phyloP scores from a whole-genome alignment of 2,329 filamentous ascomycete species.

The Atkinsonella hypoxylon region DNA sequence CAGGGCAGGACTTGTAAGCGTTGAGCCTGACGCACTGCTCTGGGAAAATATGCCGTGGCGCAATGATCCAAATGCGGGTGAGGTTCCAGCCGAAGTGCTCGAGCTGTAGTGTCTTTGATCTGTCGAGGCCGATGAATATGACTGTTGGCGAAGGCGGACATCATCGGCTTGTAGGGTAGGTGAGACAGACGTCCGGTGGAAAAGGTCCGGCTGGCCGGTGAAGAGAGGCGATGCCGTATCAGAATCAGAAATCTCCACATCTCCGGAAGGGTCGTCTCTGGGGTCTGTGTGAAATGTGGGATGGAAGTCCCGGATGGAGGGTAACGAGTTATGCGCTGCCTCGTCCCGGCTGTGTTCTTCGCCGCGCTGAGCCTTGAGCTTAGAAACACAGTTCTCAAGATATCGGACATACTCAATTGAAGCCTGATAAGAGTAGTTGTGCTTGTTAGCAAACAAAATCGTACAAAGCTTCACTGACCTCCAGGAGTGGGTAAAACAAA shows the following conservation, averaged over 20 bases:
- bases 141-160: slow-evolving; percentile 31
- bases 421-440: slow-evolving; percentile 41
- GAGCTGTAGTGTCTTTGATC: slow-evolving; percentile 40
- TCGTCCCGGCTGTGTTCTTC: slow-evolving; percentile 18
- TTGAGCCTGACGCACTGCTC: slow-evolving; percentile 32
- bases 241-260: slow-evolving; percentile 51
- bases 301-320: slow-evolving; percentile 27
- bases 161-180: slow-evolving; percentile 39
- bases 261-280: slow-evolving; percentile 17
- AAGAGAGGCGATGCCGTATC: slow-evolving; percentile 36
- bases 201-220: slow-evolving; percentile 20
- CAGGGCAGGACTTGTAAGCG: slow-evolving; percentile 46
- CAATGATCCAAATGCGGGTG: slow-evolving; percentile 45
- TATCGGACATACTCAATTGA: slow-evolving; percentile 96
- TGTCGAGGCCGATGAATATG: slow-evolving; percentile 41
- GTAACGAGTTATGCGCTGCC: slow-evolving; percentile 18
- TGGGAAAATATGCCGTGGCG: slow-evolving; percentile 26
- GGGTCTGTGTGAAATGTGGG: slow-evolving; percentile 28
- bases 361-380: slow-evolving; percentile 54
- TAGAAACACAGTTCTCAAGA: slow-evolving; percentile 73
- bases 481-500: no score
- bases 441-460: background rate
- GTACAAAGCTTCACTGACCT: no score
- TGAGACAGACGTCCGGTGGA: slow-evolving; percentile 37
- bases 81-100: slow-evolving; percentile 36